Base-by-base conservation (phyloP, 2,329 filamentous ascomycete species). In the Pezicula radicicola region DNA sequence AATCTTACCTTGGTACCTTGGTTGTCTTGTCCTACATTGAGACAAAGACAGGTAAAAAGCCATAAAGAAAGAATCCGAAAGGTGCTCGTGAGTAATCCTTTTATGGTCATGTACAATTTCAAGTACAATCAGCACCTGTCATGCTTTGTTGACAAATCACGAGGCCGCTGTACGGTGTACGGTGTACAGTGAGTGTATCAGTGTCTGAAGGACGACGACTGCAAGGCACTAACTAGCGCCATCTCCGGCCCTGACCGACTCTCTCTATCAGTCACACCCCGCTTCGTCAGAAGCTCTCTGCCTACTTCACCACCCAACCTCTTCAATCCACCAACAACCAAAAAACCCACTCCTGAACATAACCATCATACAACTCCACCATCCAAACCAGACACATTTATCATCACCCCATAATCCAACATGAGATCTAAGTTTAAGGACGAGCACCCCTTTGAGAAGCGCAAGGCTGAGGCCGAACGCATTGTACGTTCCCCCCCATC, bases 371-470 rank as follows among this genome's bases (percentile, higher is more conserved):
- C 25, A 45, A 33, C 42, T 3, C n/a, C 19, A 33, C 18, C n/a
- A 18, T 12, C 6, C 12, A 45, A 45, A 12, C 27, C 42, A 45
- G n/a, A 30, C 27, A 9, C 6, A 45, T 15, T 16, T 30, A 28
- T 42, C 25, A 42, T 42, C 58, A 54, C 56, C 50, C 64, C 63
- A 70, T 71, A 70, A 69, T 42, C 69, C 80, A 90, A 69, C 63
- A 97, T 97, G 91, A 89, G 92, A 72, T 96, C 91, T 81, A 97
- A 97, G 85, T 99, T 99, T 77, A 99, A 99, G 91, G 94, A 99
- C 87, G 94, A 97, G 85, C 94, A 97, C 75, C 91, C 91, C 66
- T 97, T 97, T 73, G 94, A 97, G 88, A 99, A 99, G 90, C 91
- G 94, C 79, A 97, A 97, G 90, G 94, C 94, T 62, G 94, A 99